Base-by-base conservation (phyloP, 495 filamentous ascomycete genomes). In the Echria macrotheca region DNA sequence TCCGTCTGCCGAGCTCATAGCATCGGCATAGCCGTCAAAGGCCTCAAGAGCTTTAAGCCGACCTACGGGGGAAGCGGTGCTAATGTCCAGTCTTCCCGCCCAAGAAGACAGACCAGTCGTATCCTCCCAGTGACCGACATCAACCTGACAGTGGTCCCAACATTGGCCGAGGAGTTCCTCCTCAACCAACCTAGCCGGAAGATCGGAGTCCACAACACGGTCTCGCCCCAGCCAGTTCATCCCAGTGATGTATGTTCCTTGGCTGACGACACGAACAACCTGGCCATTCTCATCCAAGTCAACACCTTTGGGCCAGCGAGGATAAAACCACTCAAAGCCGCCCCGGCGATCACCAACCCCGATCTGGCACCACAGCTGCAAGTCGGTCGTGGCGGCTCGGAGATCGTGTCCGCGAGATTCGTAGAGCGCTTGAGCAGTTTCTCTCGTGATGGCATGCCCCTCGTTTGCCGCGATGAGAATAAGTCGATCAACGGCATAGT, bases 281-380 rank as follows among this genome's bases (percentile, higher is more conserved):
- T 85, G 69, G 2, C 83, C 82, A 38, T 83, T 60, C 14, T 75
- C 68, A 54, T 91, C 83, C 3, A 85, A 56, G 58, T 91, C 87
- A 3, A 69, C 60, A 0, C 85, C 83, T 18, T 70, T 78, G 12
- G 89, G 85, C 80, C 81, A 91, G 31, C 80, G 75, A 44, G 75
- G 83, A 65, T 79, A 86, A 48, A 93, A 84, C 94, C 94, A 99
- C 44, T 93, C 88, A 19, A 95, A 74, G 2, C 91, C 91, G 1
- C 87, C 84, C 60, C 86, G 87, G 11, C 80, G 74, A 57, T 94
- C 91, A n/a, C 94, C 94, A 21, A 97, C 80, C 0, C 81, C 90
- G 66, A 97, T 89, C 66, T 96, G 93, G 58, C 94, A 97, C 89
- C 89, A 96, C 64, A 93, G 95, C 53, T 95, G 82, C 9, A 99